Evolutionary conservation across 495 filamentous ascomycete species (phyloP).

Genomic region (Daldinia bambusicola): DNA sequence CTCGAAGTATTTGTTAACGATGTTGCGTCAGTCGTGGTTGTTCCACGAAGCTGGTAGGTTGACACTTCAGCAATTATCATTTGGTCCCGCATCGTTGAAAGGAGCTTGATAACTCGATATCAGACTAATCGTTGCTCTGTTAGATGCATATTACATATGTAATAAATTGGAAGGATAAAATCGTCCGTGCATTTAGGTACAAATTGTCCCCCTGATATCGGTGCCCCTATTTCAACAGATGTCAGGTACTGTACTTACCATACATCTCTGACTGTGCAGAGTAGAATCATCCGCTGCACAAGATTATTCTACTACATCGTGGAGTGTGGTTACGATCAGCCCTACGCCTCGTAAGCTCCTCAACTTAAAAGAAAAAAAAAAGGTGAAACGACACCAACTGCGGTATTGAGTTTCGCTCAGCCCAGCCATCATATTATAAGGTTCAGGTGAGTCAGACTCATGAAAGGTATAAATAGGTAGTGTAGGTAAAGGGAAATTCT

Average conservation of each 20-base stretch:
- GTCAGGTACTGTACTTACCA: too few species aligned
- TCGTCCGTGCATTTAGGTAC: background rate
- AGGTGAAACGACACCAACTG: too few species aligned
- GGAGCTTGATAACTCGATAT: background rate
- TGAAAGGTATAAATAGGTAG: too few species aligned
- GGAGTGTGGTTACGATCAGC: background rate
- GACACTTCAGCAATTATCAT: background rate
- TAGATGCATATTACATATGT: too few species aligned
- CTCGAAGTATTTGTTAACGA: background rate
- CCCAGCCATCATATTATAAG: too few species aligned
- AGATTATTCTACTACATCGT: background rate
- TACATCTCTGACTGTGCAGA: too few species aligned
- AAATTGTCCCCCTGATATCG: background rate
- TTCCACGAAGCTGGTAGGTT: background rate
- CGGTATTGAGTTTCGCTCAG: too few species aligned
- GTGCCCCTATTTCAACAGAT: background rate
- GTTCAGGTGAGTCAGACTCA: too few species aligned
- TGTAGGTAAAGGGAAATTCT: too few species aligned
- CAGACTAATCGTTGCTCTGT: background rate
- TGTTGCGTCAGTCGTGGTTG: constrained; percentile 12
- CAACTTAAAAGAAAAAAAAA: background rate
- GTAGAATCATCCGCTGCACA: background rate
- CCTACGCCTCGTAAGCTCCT: background rate
- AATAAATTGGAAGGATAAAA: too few species aligned
- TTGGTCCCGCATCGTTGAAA: background rate